Conservation (phyloP, 441 rosid species). For the Gossypium trilobum region DNA sequence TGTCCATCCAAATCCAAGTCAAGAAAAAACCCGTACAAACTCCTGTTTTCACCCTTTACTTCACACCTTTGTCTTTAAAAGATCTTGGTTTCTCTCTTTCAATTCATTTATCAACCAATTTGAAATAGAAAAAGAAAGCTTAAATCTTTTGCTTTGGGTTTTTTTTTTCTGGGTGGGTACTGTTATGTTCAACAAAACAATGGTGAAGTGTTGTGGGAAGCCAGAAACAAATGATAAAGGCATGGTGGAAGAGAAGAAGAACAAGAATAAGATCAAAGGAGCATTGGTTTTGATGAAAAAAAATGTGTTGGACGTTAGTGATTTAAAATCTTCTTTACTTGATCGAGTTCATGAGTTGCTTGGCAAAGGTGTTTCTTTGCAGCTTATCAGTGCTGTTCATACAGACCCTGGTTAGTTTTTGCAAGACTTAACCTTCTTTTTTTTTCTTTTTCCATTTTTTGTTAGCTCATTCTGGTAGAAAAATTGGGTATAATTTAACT, state of each 20-base stretch:
- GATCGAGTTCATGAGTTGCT: constrained; percentile 47
- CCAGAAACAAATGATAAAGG: constrained; percentile 8
- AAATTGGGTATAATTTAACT: too few species aligned
- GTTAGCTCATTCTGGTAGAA: too few species aligned
- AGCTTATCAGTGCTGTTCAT: constrained; percentile 38
- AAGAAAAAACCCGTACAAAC: not conserved
- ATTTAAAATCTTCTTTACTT: constrained; percentile 34
- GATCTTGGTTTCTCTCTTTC: not conserved
- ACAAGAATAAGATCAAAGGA: constrained; percentile 30
- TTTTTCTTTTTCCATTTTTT: too few species aligned
- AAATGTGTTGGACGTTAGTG: constrained; percentile 43
- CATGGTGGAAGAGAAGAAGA: not conserved
- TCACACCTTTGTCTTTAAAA: not conserved
- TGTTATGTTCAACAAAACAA: constrained; percentile 21
- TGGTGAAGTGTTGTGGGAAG: constrained; percentile 20
- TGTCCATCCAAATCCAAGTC: not conserved
- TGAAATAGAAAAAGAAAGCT: not conserved
- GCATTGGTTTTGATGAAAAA: constrained; percentile 53
- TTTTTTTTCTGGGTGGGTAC: constrained; percentile 10
- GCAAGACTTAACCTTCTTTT: too few species aligned
- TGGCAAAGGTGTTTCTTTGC: constrained; percentile 48
- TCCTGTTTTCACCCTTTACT: not conserved
- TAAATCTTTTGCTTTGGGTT: constrained; percentile 24
- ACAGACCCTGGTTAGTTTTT: constrained; percentile 36
- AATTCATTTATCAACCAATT: not conserved